Percentiles rank a stretch among this genome's conserved stretches.
Conservation (phyloP, 2,329 filamentous ascomycete genomes). For the Penicillium sumatraense region DNA sequence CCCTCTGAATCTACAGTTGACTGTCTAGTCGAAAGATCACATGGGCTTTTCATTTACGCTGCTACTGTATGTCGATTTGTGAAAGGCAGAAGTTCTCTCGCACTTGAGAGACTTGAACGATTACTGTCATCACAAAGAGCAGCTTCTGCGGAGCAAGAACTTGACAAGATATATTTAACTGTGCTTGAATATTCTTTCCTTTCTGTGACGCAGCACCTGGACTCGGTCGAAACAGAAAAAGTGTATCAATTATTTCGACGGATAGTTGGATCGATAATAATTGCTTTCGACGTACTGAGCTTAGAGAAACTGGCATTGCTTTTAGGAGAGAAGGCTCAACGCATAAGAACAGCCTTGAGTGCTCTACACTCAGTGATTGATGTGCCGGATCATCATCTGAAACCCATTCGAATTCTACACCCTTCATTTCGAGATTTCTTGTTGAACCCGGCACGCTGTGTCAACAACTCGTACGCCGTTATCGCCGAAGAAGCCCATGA, state of each 20-base stretch:
- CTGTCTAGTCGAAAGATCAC: background rate
- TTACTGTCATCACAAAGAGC: background rate
- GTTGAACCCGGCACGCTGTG: background rate
- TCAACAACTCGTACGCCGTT: background rate
- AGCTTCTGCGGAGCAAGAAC: background rate
- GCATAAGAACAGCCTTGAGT: too few relatives aligned
- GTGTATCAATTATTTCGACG: background rate
- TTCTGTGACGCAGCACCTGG: background rate
- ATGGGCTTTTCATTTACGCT: constrained; percentile 4
- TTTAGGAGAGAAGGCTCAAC: too few relatives aligned
- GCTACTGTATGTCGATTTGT: background rate
- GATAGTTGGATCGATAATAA: background rate
- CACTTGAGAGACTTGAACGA: background rate
- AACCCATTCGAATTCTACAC: background rate
- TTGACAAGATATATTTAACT: background rate
- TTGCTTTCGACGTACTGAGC: background rate
- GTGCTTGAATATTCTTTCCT: background rate
- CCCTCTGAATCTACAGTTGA: too few relatives aligned
- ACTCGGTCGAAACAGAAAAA: background rate
- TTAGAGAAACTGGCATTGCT: too few relatives aligned
- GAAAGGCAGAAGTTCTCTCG: background rate
- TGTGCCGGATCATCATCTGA: background rate
- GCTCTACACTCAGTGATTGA: background rate
- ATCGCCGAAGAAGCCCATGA: background rate
- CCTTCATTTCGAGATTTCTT: background rate